Evolutionary conservation across 768 basidiomycete species (phyloP), one percentile per base, ranked within the genome.

Genomic region (Xerocomellus chrysenteron): DNA sequence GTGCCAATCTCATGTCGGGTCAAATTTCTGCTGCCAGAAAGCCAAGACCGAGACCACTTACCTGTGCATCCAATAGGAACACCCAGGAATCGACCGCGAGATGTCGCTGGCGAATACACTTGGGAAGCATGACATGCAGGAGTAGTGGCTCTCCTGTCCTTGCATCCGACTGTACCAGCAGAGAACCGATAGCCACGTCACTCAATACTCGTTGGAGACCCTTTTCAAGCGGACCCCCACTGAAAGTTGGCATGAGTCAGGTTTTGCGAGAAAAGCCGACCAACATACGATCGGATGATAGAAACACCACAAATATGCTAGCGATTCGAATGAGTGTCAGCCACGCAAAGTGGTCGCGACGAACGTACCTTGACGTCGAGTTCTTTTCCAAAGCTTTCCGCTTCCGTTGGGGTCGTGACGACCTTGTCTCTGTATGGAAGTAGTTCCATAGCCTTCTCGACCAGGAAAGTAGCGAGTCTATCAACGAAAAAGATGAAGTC

Each of bases 401-500:
- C 75, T 9, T 77, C 85, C 0, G 83, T 73, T 0, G 94, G 94
- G 0, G 94, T 96, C 19, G 72, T 76, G 6, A 96, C 80, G 0
- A 74, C 73, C 65, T 82, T 83, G 3, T 76, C 66, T 32, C 74
- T 67, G 71, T 87, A 91, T 2, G 94, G 94, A n/a, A 98, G 79
- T 56, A 85, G 79, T 42, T 88, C 87, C 66, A 95, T 76, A 0
- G 94, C 92, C 68, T 85, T 81, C 72, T 98, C 96, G 5, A 91
- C 84, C 24, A 98, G 73, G 19, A 92, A 72, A 0, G 92, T 94
- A 0, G 95, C 84, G 2, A 98, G 75, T 17, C 96, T 82, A 68
- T 97, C 94, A 0, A 84, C 84, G 67, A 93, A 94, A 77, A 97
- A 96, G 39, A 98, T 86, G 65, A 98, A 98, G 66, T 98, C 94